Conservation (phyloP, 2,329 filamentous ascomycete genomes). For the Ploettnerulaceae sp. region DNA sequence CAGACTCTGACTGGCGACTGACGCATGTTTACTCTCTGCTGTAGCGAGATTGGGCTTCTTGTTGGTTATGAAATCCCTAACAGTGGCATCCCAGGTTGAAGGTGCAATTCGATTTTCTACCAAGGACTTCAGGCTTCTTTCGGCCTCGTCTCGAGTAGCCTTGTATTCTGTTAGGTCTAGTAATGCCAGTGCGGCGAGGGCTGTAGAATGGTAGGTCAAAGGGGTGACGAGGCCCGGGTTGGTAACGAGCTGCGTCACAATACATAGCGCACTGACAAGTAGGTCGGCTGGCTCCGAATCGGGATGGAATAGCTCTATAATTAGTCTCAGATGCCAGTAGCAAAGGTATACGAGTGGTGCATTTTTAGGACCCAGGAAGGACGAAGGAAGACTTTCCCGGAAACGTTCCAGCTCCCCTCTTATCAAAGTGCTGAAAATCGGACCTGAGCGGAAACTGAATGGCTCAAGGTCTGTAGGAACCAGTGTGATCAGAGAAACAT, state of each 20-base stretch:
- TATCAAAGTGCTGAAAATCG: constrained; percentile 46
- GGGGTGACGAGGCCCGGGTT: constrained; percentile 54
- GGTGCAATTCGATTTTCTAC: constrained; percentile 47
- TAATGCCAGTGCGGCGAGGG: constrained; percentile 55
- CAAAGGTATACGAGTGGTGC: constrained; percentile 58
- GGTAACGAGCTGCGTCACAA: constrained; percentile 52
- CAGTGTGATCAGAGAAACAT: constrained; percentile 45
- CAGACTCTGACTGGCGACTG: constrained; percentile 36
- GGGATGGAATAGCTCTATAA: constrained; percentile 57
- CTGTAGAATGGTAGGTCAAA: constrained; percentile 62
- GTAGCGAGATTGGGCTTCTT: constrained; percentile 8
- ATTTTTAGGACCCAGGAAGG: constrained; percentile 45
- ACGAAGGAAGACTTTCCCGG: constrained; percentile 56
- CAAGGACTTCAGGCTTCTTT: constrained; percentile 50
- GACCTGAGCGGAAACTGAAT: constrained; percentile 38
- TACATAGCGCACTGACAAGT: constrained; percentile 55
- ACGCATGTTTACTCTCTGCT: constrained; percentile 20
- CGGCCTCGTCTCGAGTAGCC: constrained; percentile 52
- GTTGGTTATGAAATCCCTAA: constrained; percentile 45
- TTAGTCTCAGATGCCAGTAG: constrained; percentile 65
- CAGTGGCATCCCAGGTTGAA: constrained; percentile 52
- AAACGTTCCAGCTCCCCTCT: constrained; percentile 60
- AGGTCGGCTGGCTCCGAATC: constrained; percentile 52
- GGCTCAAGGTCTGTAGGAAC: constrained; percentile 41
- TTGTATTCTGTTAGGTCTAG: constrained; percentile 53